These are phyloP conservation scores for Trametes coccinea DNA, from an alignment of 768 basidiomycete species.

Conservation along the genomic window DNA sequence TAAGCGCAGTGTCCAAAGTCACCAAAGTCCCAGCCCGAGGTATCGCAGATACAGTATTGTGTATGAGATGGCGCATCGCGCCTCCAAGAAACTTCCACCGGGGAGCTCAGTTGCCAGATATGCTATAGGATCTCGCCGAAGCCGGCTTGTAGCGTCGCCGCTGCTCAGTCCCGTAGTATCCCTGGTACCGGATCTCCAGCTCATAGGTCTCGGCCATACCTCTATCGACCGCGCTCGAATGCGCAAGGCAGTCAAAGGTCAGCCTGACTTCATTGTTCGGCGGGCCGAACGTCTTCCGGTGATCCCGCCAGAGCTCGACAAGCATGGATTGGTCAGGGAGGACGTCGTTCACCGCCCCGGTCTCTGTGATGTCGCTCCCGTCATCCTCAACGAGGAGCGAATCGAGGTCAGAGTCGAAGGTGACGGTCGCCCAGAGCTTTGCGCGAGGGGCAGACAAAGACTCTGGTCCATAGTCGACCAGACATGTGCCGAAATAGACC, in stretches of 20 bases:
- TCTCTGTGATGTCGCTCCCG: neutral
- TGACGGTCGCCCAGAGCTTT: conserved; percentile 15
- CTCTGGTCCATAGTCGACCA: neutral
- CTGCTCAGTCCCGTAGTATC: neutral
- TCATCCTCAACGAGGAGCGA: neutral
- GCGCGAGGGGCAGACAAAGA: neutral
- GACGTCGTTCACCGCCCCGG: neutral
- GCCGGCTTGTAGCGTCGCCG: neutral
- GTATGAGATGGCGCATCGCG: too few relatives aligned
- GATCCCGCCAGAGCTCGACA: conserved; percentile 14
- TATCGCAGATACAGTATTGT: too few relatives aligned
- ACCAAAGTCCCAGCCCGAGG: too few relatives aligned
- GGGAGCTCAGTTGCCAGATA: too few relatives aligned
- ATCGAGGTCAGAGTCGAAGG: conserved; percentile 9
- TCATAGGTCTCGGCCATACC: conserved; percentile 15
- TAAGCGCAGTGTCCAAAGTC: too few relatives aligned
- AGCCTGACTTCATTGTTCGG: conserved; percentile 5
- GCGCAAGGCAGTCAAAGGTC: conserved; percentile 5
- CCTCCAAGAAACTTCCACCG: too few relatives aligned
- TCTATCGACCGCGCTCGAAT: neutral
- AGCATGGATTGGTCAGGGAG: conserved; percentile 13
- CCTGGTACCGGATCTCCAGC: conserved; percentile 12
- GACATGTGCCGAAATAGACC: conserved; percentile 15
- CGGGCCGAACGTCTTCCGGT: neutral
- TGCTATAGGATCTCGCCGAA: too few relatives aligned